These are phyloP conservation scores for Apiotrichum sp. DNA, from an alignment of 1,284 basidiomycete species.

Conservation along the genomic window DNA sequence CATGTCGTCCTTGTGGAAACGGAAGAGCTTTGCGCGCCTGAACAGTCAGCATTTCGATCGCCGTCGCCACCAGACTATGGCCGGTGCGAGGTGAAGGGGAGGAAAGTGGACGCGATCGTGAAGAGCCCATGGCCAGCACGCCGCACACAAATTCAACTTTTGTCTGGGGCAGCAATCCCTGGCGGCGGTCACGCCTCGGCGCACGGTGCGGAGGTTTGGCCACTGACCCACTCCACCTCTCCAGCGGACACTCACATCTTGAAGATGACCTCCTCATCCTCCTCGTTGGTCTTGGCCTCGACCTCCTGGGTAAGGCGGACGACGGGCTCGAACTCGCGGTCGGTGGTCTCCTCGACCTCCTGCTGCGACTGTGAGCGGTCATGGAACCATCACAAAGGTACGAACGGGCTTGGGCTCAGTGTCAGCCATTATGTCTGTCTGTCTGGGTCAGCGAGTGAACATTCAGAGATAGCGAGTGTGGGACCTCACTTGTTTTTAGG, in stretches of 20 bases:
- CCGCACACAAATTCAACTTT: no score
- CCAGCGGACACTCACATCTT: conserved; percentile 72
- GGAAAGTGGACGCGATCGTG: no score
- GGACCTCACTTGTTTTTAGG: background rate
- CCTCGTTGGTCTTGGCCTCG: conserved; percentile 90
- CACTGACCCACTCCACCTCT: background rate
- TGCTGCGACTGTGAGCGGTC: background rate
- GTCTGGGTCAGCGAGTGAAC: background rate
- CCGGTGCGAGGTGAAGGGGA: no score
- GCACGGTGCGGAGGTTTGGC: no score
- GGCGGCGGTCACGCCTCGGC: no score
- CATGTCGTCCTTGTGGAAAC: conserved; percentile 70
- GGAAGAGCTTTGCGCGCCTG: conserved; percentile 98
- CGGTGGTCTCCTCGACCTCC: conserved; percentile 58
- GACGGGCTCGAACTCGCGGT: conserved; percentile 92
- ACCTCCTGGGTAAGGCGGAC: conserved; percentile 90
- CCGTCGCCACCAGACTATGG: background rate
- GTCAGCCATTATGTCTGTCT: conserved; percentile 16
- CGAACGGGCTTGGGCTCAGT: conserved; percentile 19
- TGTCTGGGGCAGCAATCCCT: no score
- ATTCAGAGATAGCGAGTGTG: background rate
- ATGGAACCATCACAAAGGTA: background rate
- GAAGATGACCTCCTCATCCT: conserved; percentile 88
- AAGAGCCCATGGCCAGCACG: no score
- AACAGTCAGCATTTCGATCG: background rate